Conservation (phyloP, 2,329 filamentous ascomycete genomes). For the Claviceps cyperi region DNA sequence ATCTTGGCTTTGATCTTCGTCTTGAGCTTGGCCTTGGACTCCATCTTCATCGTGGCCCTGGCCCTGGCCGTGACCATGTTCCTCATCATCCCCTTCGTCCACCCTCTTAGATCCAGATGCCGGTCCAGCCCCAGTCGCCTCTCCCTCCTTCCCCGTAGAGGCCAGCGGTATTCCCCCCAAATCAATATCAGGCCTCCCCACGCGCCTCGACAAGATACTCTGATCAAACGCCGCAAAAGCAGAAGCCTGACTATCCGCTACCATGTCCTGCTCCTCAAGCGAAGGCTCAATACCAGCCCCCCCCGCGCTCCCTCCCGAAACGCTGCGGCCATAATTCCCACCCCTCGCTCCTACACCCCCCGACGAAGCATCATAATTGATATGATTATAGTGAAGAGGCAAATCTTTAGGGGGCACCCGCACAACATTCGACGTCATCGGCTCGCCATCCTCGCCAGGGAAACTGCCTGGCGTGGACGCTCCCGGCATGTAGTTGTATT, state of each 20-base stretch:
- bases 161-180: slow-evolving; percentile 33
- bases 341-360: not conserved
- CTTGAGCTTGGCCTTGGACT: no score
- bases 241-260: slow-evolving; percentile 36
- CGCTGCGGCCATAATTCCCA: slow-evolving; percentile 21
- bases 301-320: slow-evolving; percentile 24
- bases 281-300: slow-evolving; percentile 12
- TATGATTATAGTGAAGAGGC: slow-evolving; percentile 19
- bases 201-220: slow-evolving; percentile 40
- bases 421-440: slow-evolving; percentile 16
- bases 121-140: not conserved
- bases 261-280: slow-evolving; percentile 18
- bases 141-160: slow-evolving; percentile 17
- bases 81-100: no score
- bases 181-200: slow-evolving; percentile 30
- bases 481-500: slow-evolving; percentile 21
- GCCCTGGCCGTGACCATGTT: not conserved
- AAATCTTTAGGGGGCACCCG: slow-evolving; percentile 29
- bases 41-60: not conserved
- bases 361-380: not conserved
- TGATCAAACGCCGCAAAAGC: slow-evolving; percentile 52
- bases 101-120: not conserved
- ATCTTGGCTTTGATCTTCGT: no score
- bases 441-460: slow-evolving; percentile 7
- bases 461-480: slow-evolving; percentile 16